Evolutionary conservation across 225 moss, liverwort and hornwort species (phyloP), one percentile per base, ranked within the genome.

Genomic region (Bryum argenteum): DNA sequence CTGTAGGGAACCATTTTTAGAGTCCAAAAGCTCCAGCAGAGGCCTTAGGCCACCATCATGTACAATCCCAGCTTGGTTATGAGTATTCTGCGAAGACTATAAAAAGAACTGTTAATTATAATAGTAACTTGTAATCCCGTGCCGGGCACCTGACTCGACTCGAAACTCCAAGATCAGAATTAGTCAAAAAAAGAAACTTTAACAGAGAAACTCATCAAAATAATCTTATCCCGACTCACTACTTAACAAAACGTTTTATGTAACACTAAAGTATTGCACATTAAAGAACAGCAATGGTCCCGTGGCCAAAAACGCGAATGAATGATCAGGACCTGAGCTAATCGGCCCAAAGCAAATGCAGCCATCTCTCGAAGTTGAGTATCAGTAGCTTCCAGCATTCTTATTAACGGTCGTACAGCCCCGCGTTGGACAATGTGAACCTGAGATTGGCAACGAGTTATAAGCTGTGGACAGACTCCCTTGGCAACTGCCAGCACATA

Each of bases 31-130:
- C 83, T 94, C 97, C 64, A 97, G 85, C 63, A 97, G 81, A 38
- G 97, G 97, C 64, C 89, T 90, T 75, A 97, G 84, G 52, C 97
- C 93, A 79, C 97, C 97, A 75, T 97, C 97, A 63, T 97, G 97
- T 71, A 97, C 97, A 86, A 97, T 97, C 65, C 97, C 97, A 83
- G 97, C 97, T 87, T 97, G 97, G 79, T 97, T 97, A 69, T 97
- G 97, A 75, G 97, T 90, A 84, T 97, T 97, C 97, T 97, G 97
- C 88, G 90, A 90, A 85, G 91, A 92, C 93, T 94, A 93, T 87
- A 97, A 88, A 79, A 78, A 77, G 78, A 85, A 87, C 78, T 89
- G 82, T 91, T 90, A 93, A 78, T 85, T 82, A 75, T 53, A 63
- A 59, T 63, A 45, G 53, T 68, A 28, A 50, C 8, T 54, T 19